Conservation (phyloP, 2,329 filamentous ascomycete genomes). For the Ophiostoma ulmi region DNA sequence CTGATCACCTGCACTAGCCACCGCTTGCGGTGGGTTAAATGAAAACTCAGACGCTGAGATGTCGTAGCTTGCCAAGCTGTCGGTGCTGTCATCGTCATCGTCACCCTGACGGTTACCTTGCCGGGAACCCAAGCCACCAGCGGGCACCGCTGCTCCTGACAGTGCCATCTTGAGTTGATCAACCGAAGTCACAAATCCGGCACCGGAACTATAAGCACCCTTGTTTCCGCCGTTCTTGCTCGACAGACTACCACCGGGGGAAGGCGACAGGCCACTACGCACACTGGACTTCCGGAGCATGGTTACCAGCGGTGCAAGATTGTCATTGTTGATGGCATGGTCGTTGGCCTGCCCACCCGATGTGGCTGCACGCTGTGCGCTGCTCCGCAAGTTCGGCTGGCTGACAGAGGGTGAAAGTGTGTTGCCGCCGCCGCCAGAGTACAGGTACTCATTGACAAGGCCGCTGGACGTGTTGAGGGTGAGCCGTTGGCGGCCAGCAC, state of each 20-base stretch:
- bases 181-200: constrained; percentile 53
- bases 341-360: constrained; percentile 26
- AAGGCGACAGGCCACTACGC: constrained; percentile 47
- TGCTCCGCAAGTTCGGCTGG: constrained; percentile 47
- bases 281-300: constrained; percentile 52
- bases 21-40: constrained; percentile 43
- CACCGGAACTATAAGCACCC: constrained; percentile 31
- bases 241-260: constrained; percentile 34
- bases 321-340: constrained; percentile 20
- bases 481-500: constrained; percentile 46
- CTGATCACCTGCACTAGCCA: neutral
- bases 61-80: constrained; percentile 68
- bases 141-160: constrained; percentile 42
- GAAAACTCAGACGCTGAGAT: constrained; percentile 62
- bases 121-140: constrained; percentile 35
- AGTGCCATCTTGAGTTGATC: constrained; percentile 60
- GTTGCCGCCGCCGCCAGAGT: constrained; percentile 31
- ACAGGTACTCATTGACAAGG: constrained; percentile 29
- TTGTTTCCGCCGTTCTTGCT: constrained; percentile 29
- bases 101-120: constrained; percentile 31
- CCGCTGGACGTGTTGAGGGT: constrained; percentile 41
- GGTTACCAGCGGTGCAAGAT: constrained; percentile 36
- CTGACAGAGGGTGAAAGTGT: constrained; percentile 44
- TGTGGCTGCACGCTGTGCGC: constrained; percentile 39
- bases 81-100: constrained; percentile 53